Evolutionary conservation across 345 rosid species (phyloP).

Genomic region (Rhodamnia argentea): DNA sequence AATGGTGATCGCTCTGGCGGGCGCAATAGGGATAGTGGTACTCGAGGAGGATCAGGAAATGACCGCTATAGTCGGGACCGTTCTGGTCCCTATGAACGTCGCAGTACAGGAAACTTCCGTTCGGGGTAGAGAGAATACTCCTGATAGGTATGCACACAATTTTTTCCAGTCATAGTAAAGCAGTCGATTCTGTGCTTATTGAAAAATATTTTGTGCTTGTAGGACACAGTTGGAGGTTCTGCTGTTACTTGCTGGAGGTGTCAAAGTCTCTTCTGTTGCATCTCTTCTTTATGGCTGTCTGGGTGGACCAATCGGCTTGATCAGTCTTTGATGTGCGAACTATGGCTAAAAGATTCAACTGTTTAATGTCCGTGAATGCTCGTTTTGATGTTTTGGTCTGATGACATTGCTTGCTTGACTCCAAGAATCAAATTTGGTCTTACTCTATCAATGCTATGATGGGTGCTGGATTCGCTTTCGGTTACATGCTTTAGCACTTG

Average conservation of each 20-base stretch:
- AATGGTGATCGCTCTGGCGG: conserved; percentile 69
- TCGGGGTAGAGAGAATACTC: conserved; percentile 18
- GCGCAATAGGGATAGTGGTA: conserved; percentile 56
- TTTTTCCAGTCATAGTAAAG: neutral
- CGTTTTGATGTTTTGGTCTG: conserved; percentile 26
- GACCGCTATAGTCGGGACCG: conserved; percentile 80
- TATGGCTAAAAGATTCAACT: conserved; percentile 24
- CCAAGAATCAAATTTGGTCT: conserved; percentile 28
- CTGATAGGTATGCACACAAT: conserved; percentile 10
- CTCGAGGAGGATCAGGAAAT: conserved; percentile 61
- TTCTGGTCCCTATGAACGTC: conserved; percentile 76
- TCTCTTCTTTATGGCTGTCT: conserved; percentile 16
- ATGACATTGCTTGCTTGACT: conserved; percentile 36
- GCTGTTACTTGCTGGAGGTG: conserved; percentile 14
- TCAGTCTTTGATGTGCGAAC: conserved; percentile 27
- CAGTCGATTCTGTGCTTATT: neutral
- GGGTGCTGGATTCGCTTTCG: conserved; percentile 21
- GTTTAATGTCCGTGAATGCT: conserved; percentile 33
- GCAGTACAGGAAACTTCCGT: conserved; percentile 45
- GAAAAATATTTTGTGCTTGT: neutral
- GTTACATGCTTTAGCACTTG: conserved; percentile 11
- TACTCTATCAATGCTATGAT: conserved; percentile 21
- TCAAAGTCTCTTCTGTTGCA: conserved; percentile 16
- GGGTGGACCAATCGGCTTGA: conserved; percentile 23
- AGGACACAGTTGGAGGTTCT: conserved; percentile 5